Conservation (phyloP, 768 basidiomycete species). For the Postia placenta region DNA sequence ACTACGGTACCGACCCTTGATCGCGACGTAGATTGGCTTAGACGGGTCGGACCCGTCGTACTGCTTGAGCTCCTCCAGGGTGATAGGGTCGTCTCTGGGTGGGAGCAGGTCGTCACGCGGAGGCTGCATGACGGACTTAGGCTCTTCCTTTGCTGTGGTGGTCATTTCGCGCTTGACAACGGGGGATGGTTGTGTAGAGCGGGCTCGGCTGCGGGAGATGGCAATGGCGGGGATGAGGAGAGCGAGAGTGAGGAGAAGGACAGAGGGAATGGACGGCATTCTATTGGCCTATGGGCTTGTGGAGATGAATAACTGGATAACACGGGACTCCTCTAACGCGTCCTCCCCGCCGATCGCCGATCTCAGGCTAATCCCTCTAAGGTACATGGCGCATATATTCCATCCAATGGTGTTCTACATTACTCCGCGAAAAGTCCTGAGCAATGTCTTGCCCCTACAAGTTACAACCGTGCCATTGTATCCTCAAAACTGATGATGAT, state of each 20-base stretch:
- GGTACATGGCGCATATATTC: too few species aligned
- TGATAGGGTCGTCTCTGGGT: slow-evolving; percentile 77
- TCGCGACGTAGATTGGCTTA: slow-evolving; percentile 84
- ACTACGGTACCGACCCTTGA: slow-evolving; percentile 65
- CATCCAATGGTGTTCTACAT: too few species aligned
- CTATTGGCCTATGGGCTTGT: background rate
- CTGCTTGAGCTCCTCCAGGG: slow-evolving; percentile 55
- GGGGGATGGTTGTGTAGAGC: background rate
- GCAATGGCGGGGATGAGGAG: slow-evolving; percentile 3
- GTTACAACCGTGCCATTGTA: too few species aligned
- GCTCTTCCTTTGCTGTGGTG: background rate
- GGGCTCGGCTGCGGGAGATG: background rate
- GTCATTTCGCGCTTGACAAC: too few species aligned
- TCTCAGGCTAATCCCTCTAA: too few species aligned
- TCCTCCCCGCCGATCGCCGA: background rate
- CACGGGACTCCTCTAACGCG: background rate
- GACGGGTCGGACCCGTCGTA: slow-evolving; percentile 63
- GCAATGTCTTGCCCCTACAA: too few species aligned
- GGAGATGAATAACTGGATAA: background rate
- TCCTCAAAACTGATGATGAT: too few species aligned
- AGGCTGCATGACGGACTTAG: slow-evolving; percentile 68
- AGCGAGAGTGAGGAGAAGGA: background rate
- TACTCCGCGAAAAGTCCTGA: too few species aligned
- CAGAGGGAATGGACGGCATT: background rate
- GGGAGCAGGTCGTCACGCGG: slow-evolving; percentile 52